Conservation (phyloP, 2,329 filamentous ascomycete species). For the Colletotrichum echinochloae region DNA sequence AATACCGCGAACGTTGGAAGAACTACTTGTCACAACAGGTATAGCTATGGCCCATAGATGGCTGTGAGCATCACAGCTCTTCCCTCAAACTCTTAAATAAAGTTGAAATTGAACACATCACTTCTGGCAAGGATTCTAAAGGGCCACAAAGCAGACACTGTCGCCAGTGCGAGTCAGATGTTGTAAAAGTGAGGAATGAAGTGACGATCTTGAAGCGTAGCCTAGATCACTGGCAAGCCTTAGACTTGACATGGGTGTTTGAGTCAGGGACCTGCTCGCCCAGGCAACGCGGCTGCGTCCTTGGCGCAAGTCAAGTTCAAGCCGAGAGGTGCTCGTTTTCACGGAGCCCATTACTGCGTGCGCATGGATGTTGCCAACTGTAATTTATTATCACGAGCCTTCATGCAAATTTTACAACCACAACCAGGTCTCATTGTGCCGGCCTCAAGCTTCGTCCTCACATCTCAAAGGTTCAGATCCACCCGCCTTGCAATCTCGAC, state of each 20-base stretch:
- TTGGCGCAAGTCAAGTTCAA: not conserved
- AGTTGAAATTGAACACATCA: not conserved
- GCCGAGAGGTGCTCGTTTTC: not conserved
- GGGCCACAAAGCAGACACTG: not conserved
- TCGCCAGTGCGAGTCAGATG: not conserved
- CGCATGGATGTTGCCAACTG: not conserved
- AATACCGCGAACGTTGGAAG: not conserved
- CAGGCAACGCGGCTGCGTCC: slow-evolving; percentile 9
- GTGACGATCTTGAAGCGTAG: not conserved
- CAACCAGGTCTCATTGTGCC: not conserved
- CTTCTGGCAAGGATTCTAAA: not conserved
- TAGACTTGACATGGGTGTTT: slow-evolving; percentile 5
- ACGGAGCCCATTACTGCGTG: not conserved
- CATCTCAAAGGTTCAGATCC: not conserved
- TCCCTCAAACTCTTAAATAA: not conserved
- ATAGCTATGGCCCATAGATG: not conserved
- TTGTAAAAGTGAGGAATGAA: not conserved
- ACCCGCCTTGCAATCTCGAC: not conserved
- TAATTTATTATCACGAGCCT: slow-evolving; percentile 1
- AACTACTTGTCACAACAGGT: no score
- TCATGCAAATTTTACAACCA: not conserved
- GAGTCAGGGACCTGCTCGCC: slow-evolving; percentile 27
- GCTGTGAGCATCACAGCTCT: not conserved
- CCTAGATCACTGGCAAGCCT: not conserved
- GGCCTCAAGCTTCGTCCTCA: not conserved